Evolutionary conservation across 805 yeast species (phyloP).

Genomic region (Yarrowia sp.): DNA sequence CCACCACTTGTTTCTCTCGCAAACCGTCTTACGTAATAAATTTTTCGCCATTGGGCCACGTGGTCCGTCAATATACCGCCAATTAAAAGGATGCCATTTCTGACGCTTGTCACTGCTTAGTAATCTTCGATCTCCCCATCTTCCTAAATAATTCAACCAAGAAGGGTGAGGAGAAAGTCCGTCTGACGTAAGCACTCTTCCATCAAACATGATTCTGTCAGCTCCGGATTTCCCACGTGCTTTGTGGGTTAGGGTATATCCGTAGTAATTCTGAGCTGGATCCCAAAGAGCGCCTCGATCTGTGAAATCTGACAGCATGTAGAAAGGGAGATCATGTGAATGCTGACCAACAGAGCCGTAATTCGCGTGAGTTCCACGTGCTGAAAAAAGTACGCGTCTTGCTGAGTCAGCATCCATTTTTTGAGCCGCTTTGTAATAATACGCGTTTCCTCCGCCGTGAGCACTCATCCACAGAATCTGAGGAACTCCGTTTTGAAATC

Average conservation of each 20-base stretch:
- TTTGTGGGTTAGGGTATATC: conserved; percentile 63
- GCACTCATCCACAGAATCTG: conserved; percentile 93
- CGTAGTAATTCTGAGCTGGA: conserved; percentile 76
- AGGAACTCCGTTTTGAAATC: conserved; percentile 80
- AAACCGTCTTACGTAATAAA: conserved; percentile 63
- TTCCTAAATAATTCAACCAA: conserved; percentile 81
- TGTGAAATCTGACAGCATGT: conserved; percentile 86
- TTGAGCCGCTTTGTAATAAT: conserved; percentile 71
- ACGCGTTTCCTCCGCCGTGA: conserved; percentile 96
- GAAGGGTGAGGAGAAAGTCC: conserved; percentile 52
- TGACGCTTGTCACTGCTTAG: conserved; percentile 72
- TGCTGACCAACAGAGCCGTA: conserved; percentile 96
- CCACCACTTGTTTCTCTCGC: conserved; percentile 92
- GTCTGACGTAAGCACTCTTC: conserved; percentile 43
- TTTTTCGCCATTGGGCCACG: conserved; percentile 83
- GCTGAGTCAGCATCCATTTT: conserved; percentile 47
- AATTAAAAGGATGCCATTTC: conserved; percentile 81
- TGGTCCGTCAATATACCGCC: conserved; percentile 91
- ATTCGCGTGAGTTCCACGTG: conserved; percentile 96
- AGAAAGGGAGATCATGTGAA: conserved; percentile 91
- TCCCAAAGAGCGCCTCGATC: conserved; percentile 97
- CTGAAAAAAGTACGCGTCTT: conserved; percentile 80
- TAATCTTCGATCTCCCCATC: conserved; percentile 86
- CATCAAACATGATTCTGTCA: conserved; percentile 1
- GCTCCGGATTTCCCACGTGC: conserved; percentile 2